Conservation (phyloP, 2,329 filamentous ascomycete species). For the Diaporthe vaccinii region DNA sequence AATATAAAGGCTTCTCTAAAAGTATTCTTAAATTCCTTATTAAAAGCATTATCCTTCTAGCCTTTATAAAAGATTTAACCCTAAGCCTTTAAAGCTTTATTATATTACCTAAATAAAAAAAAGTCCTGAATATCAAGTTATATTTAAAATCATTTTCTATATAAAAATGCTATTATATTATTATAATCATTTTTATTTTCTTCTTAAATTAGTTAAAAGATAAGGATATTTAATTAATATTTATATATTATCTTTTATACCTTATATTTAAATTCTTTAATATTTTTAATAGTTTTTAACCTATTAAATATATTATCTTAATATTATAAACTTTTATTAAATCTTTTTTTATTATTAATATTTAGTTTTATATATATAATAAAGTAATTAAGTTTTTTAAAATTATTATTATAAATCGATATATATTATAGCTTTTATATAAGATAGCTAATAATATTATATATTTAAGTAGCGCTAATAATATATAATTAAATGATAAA, state of each 20-base stretch:
- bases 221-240: neutral
- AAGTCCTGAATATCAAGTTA: neutral
- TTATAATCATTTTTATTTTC: neutral
- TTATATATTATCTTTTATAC: neutral
- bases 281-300: neutral
- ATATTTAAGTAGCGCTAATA: neutral
- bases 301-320: neutral
- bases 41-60: neutral
- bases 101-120: neutral
- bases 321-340: neutral
- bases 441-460: neutral
- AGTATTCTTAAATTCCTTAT: neutral
- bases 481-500: neutral
- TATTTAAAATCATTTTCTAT: neutral
- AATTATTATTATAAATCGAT: neutral
- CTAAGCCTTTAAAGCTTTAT: neutral
- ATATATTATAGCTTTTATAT: neutral
- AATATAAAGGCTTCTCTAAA: neutral
- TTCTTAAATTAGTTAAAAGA: neutral
- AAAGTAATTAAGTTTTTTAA: neutral
- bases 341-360: neutral
- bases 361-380: neutral
- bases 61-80: neutral
- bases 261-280: neutral
- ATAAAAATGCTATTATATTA: neutral